These are phyloP conservation scores for Kodamaea hsintzibuensis DNA, from an alignment of 805 yeast species.

Conservation along the genomic window DNA sequence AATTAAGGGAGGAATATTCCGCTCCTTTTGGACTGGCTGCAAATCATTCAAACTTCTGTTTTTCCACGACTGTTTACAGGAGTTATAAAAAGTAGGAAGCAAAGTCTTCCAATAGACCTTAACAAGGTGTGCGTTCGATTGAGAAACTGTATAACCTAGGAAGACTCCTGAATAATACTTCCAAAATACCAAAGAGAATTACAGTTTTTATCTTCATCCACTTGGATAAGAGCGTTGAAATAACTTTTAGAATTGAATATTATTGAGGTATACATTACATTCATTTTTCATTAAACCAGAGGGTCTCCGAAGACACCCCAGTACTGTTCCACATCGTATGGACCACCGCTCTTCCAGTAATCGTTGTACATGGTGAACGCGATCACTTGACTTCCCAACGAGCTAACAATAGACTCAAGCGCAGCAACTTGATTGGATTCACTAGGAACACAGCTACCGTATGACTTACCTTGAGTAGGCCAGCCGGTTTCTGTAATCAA, in stretches of 20 bases:
- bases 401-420: conserved; percentile 46
- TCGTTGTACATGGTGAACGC: conserved; percentile 66
- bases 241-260: not conserved
- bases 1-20: not conserved
- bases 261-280: conserved; percentile 3
- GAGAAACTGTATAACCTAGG: no score
- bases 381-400: conserved; percentile 50
- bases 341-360: conserved; percentile 59
- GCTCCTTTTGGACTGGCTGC: not conserved
- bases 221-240: no score
- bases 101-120: no score
- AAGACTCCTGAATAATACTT: no score
- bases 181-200: no score
- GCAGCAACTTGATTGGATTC: conserved; percentile 52
- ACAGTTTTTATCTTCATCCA: no score
- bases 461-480: conserved; percentile 62
- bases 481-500: conserved; percentile 68
- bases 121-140: no score
- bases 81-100: no score
- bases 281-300: conserved; percentile 4
- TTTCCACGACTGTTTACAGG: no score
- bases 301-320: conserved; percentile 51
- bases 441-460: conserved; percentile 59
- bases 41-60: not conserved
- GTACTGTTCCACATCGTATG: conserved; percentile 58